Evolutionary conservation across 257 asterid genomes (phyloP), one percentile per base, ranked within the genome.

Genomic region (Ilex asprella): DNA sequence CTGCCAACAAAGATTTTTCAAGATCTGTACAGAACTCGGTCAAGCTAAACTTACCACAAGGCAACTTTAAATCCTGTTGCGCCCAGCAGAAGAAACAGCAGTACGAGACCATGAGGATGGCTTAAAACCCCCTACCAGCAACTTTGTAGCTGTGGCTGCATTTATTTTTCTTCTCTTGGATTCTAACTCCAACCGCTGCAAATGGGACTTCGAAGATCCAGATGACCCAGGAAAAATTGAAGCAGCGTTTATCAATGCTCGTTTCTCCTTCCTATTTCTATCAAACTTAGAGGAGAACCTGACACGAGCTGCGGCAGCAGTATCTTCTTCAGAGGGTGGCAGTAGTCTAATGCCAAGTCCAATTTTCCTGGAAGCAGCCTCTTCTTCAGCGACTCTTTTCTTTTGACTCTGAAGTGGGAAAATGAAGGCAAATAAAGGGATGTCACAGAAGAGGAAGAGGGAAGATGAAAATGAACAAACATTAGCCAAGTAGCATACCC

Each of bases 341-440:
- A 93, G 88, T 68, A 93, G 78, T 55, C 97, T 77, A 51, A 87
- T 76, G 51, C 95, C 89, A 16, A 93, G 76, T 61, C 99, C 99
- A 16, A 85, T 47, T 75, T 81, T 93, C 74, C 83, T 82, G 2
- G 94, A 59, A 46, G 53, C 68, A 9, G 87, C 82, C 75, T 93
- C 99, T 82, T 82, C 99, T 77, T 87, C 85, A 47, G 96, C 96
- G 39, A 89, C 97, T 72, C 97, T 67, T 76, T 80, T 93, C 88
- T 81, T 93, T 68, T 87, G 96, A 56, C 35, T 35, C 84, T 31
- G 54, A 35, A 61, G 27, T 32, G 27, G 53, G 15, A 21, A 49
- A 67, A 27, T 30, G 30, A 14, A 43, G 58, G 10, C 27, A 21
- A 43, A 39, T 54, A 54, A 30, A 35, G 0, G 15, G 7, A 59